Percentiles rank a stretch among this genome's conserved stretches.
phyloP scores from a whole-genome alignment of 345 rosid species.

The Camelina sativa region DNA sequence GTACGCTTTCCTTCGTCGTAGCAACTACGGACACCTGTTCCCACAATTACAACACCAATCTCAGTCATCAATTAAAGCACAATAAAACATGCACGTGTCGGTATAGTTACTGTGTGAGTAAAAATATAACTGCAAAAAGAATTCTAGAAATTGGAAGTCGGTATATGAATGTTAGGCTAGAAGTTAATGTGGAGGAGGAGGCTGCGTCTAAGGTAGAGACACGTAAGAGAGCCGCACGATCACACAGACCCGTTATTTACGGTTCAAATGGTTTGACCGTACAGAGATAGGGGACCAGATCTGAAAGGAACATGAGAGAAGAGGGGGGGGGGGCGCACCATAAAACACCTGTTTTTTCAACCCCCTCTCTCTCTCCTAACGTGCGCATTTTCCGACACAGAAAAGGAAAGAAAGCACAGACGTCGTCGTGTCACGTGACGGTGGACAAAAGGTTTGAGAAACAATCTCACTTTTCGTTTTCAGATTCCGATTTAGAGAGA shows the following conservation, averaged over 20 bases:
- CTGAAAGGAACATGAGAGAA: slow-evolving; percentile 31
- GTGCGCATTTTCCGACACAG: slow-evolving; percentile 40
- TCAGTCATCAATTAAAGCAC: slow-evolving; percentile 27
- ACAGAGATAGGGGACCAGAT: slow-evolving; percentile 37
- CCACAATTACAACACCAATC: slow-evolving; percentile 13
- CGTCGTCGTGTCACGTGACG: slow-evolving; percentile 37
- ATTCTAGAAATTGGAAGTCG: not conserved
- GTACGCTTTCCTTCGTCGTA: slow-evolving; percentile 92
- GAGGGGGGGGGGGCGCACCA: slow-evolving; percentile 18
- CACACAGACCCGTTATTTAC: slow-evolving; percentile 39
- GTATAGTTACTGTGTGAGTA: not conserved
- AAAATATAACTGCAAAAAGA: not conserved
- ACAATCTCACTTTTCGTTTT: not conserved
- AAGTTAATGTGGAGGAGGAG: not conserved
- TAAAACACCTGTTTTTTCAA: slow-evolving; percentile 42
- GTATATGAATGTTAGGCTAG: slow-evolving; percentile 4
- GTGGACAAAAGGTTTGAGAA: not conserved
- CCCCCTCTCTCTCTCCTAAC: slow-evolving; percentile 25
- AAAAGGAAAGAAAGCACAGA: not conserved
- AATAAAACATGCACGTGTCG: slow-evolving; percentile 24
- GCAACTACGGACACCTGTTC: slow-evolving; percentile 78
- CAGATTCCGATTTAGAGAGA: slow-evolving; percentile 25
- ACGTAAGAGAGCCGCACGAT: slow-evolving; percentile 43
- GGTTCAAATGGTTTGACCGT: slow-evolving; percentile 39
- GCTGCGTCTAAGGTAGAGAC: slow-evolving; percentile 38